phyloP scores from a whole-genome alignment of 345 rosid genomes.

The Eutrema yunnanense region DNA sequence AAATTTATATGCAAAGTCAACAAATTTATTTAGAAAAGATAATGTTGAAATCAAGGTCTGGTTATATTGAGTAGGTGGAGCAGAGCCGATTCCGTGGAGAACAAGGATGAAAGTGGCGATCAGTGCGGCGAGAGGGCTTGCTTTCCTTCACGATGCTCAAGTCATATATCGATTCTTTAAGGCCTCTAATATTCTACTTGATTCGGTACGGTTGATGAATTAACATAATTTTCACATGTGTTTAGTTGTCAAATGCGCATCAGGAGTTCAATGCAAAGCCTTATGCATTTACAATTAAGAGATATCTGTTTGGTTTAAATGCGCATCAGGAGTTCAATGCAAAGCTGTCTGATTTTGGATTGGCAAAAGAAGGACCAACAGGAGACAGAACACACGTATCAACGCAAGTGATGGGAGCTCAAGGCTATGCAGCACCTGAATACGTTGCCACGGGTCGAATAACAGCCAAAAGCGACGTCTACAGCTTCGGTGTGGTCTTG shows the following conservation, averaged over 20 bases:
- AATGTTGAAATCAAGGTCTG: neutral
- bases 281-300: too few relatives aligned
- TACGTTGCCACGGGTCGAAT: conserved; percentile 75
- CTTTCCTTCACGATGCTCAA: conserved; percentile 88
- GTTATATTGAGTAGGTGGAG: conserved; percentile 51
- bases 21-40: too few relatives aligned
- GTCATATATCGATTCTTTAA: conserved; percentile 92
- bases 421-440: conserved; percentile 93
- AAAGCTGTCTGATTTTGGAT: conserved; percentile 85
- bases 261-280: conserved; percentile 84
- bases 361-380: conserved; percentile 93
- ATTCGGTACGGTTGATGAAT: conserved; percentile 43
- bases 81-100: conserved; percentile 81
- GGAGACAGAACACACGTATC: conserved; percentile 93
- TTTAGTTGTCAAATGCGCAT: neutral
- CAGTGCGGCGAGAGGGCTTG: conserved; percentile 89
- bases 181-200: conserved; percentile 86
- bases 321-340: conserved; percentile 72
- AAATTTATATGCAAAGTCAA: neutral
- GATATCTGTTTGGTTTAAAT: neutral
- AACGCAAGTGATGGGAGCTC: conserved; percentile 90
- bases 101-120: conserved; percentile 78
- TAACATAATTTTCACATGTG: neutral
- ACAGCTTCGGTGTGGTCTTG: conserved; percentile 86
- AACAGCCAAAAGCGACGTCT: conserved; percentile 72